Evolutionary conservation across 1,284 basidiomycete species (phyloP), one percentile per base, ranked within the genome.

Genomic region (Apiotrichum laibachii): DNA sequence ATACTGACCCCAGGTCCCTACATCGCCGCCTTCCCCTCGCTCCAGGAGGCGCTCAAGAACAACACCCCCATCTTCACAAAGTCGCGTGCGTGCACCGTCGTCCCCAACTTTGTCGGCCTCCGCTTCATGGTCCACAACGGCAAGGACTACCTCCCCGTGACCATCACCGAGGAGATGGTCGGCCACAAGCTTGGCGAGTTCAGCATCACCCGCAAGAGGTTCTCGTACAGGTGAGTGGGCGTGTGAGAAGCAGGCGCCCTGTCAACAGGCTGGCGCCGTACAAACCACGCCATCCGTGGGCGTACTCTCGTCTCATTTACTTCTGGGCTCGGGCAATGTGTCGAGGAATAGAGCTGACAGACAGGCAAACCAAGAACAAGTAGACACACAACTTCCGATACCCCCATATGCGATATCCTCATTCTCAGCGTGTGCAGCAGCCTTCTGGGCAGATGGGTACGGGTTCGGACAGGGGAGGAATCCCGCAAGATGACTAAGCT

Each of bases 101-200:
- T 99, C 11, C 95, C 95, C 1, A 93, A 91, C 70, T 96, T 94
- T 70, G 90, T 96, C 51, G 93, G 93, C 7, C 82, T 93, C 48
- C 86, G 87, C 57, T 96, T 96, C 76, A 81, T 90, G 75, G 91
- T 99, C 0, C 92, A 98, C 79, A 98, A 97, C 69, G 95, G 95
- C 48, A 92, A 89, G 79, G 85, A 90, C 67, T 96, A 94, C 75
- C 67, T 88, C 15, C 92, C 93, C 0, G 87, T 99, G 39, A 80
- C 83, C 39, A 83, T 99, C 59, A 92, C 90, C 15, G 92, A 95
- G 77, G 94, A 98, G 75, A 98, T 98, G 94, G 92, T 99, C 2
- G 95, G 95, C 0, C 93, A 98, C 77, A 98, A 99, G 78, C 79
- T 99, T 56, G 95, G 95, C 53, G 94, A 98, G 81, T 98, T 98